Evolutionary conservation across 2,329 filamentous ascomycete species (phyloP), one percentile per base, ranked within the genome.

Genomic region (Colletotrichum phormii): DNA sequence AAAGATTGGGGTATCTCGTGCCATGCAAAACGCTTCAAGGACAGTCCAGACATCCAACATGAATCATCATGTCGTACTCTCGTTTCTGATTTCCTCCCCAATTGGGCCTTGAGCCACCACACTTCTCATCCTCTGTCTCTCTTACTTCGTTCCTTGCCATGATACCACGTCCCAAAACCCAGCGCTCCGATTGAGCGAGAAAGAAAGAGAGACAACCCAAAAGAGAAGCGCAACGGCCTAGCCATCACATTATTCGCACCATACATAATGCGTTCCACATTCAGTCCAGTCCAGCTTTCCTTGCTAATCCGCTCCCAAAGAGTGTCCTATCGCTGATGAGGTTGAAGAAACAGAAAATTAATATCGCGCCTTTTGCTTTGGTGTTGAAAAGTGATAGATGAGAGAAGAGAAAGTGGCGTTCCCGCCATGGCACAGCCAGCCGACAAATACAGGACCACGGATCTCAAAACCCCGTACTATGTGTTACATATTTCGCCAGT

Each of bases 1-100:
- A 72, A 73, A 60, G 69, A 62, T 67, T 63, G 58, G 68, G 71
- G 62, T 73, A 73, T 73, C 71, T 73, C 62, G 49, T 73, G 68
- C 58, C 62, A 72, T 72, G 62, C 68, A 72, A 46, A 71, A 67
- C 62, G 67, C 67, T 67, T 64, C 62, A 72, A 67, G 57, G 62
- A 72, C 64, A 66, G 71, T 72, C 68, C 68, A 60, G 63, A 67
- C 63, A 62, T 73, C 62, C 67, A 72, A 62, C 71, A 67, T 62
- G 31, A 64, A 51, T 73, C 51, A 72, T 73, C 63, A 12, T 67
- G 57, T 67, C 68, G 42, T 66, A 61, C 42, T 66, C 35, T 60
- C 71, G 26, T 59, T 42, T 53, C 58, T 24, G 18, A n/a, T 42
- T 60, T 51, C 9, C 42, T 37, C 29, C 35, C 11, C 29, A 4